These are phyloP conservation scores for Stylosanthes scabra DNA, from an alignment of 331 rosid genomes.

Conservation along the genomic window DNA sequence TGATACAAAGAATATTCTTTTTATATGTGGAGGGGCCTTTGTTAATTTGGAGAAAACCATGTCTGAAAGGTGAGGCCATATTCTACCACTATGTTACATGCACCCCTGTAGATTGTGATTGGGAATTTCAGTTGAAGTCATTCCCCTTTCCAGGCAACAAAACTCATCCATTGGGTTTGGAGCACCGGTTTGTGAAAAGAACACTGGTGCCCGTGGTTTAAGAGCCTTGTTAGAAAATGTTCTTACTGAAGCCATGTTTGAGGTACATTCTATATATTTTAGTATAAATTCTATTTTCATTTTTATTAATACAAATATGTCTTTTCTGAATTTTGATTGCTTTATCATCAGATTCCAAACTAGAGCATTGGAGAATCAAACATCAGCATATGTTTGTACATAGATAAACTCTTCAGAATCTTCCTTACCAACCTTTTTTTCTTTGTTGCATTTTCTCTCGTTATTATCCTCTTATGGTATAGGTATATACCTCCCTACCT, in stretches of 20 bases:
- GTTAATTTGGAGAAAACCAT: slow-evolving; percentile 89
- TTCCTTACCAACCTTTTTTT: no score
- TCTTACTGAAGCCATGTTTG: slow-evolving; percentile 77
- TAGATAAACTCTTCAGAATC: not conserved
- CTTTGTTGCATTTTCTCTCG: no score
- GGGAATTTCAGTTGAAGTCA: no score
- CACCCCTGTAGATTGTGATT: not conserved
- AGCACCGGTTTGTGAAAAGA: slow-evolving; percentile 86
- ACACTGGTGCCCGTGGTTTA: slow-evolving; percentile 77
- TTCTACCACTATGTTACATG: not conserved
- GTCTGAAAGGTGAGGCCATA: slow-evolving; percentile 72
- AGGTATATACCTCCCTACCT: not conserved
- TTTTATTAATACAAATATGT: not conserved
- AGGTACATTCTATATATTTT: slow-evolving; percentile 43
- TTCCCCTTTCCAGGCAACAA: slow-evolving; percentile 61
- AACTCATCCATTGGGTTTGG: slow-evolving; percentile 95
- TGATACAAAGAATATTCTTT: slow-evolving; percentile 88
- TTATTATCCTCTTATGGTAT: no score
- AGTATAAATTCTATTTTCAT: not conserved
- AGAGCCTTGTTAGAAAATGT: slow-evolving; percentile 67
- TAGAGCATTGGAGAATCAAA: slow-evolving; percentile 35
- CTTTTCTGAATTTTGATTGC: not conserved
- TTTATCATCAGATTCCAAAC: slow-evolving; percentile 62
- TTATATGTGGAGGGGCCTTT: slow-evolving; percentile 92
- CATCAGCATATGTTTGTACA: slow-evolving; percentile 37